Evolutionary conservation across 2,329 filamentous ascomycete species (phyloP), one percentile per base, ranked within the genome.

Genomic region (Paradendryphiella salina): DNA sequence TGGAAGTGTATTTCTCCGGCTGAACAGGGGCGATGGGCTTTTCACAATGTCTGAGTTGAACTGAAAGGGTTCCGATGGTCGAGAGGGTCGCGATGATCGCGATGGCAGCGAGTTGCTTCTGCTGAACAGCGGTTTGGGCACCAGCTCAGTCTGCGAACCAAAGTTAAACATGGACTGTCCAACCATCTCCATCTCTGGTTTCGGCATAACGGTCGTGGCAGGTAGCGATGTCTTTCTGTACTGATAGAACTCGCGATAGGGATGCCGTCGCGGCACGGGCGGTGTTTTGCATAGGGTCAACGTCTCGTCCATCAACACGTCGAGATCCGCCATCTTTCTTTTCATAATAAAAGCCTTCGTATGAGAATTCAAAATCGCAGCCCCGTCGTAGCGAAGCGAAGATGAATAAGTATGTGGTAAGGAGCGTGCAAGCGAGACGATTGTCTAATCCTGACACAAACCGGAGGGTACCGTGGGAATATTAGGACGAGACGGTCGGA

Each of bases 121-220:
- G 55, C 57, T 64, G 59, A 66, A 70, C 3, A 70, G 56, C 11
- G 67, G 66, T 21, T 51, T 54, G 9, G 67, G 67, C 3, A 64
- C 40, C 10, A 68, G 45, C 13, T 61, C 58, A 6, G 42, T 31
- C 26, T 38, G 36, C 26, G 43, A 52, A 42, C 49, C 44, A 47
- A 52, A 52, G 26, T 46, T 38, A 28, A 52, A 52, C 49, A 52
- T 52, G 37, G 49, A 37, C 49, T 37, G 49, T n/a, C 37, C 49
- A 4, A n/a, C 29, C 41, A 37, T 52, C 21, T 60, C 57, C 29
- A 57, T 41, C 21, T 49, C 49, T 31, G 44, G 50, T 1, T 40
- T 36, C 10, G 49, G 52, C 14, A 26, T 26, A 6, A 40, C 29
- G 26, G 54, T 47, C 17, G 58, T 32, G 4, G 52, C 28, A 21